Evolutionary conservation across 2,329 filamentous ascomycete species (phyloP).

Genomic region (Trichoderma cornu-damae): DNA sequence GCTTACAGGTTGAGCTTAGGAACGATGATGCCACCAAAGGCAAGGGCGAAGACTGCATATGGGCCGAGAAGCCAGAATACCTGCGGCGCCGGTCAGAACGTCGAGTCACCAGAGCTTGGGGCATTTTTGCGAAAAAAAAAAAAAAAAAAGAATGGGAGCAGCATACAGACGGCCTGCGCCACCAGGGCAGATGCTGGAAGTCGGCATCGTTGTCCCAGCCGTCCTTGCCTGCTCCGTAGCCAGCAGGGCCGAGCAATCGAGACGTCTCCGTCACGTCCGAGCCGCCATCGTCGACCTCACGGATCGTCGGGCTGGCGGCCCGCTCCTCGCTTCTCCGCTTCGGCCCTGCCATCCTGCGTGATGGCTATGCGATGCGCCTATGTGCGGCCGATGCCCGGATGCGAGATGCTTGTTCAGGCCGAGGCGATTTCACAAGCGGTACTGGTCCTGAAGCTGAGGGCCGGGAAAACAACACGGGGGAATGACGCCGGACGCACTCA

Average conservation of each 20-base stretch:
- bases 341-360: slow-evolving; percentile 12
- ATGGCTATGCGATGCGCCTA: not conserved
- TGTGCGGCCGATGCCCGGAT: not conserved
- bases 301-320: slow-evolving; percentile 6
- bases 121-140: no score
- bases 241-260: slow-evolving; percentile 35
- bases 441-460: not conserved
- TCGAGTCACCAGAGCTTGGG: not conserved
- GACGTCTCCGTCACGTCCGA: slow-evolving; percentile 34
- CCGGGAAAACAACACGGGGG: not conserved
- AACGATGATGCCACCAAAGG: slow-evolving; percentile 79
- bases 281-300: slow-evolving; percentile 11
- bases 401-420: not conserved
- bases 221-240: slow-evolving; percentile 2
- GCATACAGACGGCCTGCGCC: slow-evolving; percentile 57
- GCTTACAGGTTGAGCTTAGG: slow-evolving; percentile 75
- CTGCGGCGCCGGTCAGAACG: slow-evolving; percentile 39
- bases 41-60: slow-evolving; percentile 75
- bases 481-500: not conserved
- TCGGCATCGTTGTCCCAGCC: slow-evolving; percentile 38
- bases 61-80: slow-evolving; percentile 79
- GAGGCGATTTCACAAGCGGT: not conserved
- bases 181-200: slow-evolving; percentile 58
- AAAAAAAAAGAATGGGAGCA: no score
- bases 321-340: slow-evolving; percentile 7